Evolutionary conservation across 1,284 basidiomycete species (phyloP), one percentile per base, ranked within the genome.

Genomic region (Heterobasidion annosum): DNA sequence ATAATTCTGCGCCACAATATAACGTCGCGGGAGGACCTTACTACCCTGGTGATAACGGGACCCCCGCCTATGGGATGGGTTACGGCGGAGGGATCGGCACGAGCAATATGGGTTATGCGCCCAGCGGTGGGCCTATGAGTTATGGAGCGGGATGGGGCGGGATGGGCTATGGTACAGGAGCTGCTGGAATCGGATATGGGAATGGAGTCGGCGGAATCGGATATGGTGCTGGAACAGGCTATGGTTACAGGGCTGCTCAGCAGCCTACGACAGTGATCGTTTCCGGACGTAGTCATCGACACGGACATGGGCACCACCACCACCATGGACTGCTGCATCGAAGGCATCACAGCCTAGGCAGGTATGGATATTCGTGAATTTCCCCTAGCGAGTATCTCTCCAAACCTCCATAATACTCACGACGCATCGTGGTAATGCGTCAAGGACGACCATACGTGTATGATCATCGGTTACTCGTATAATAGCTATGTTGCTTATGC

Each of bases 341-440:
- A 35, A 49, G 55, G 8, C 57, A 61, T 45, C 59, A 54, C 35
- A 60, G 59, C 43, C 51, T 54, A 12, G 50, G 50, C 19, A 44
- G 56, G 18, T 54, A 54, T 48, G 34, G 49, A 49, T 40, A 45
- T 18, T 44, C 35, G 19, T 37, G 18, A 50, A 15, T 34, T 42
- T 34, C 50, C 50, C 32, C 87, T 77, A 15, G 25, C 25, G 8
- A 10, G 15, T 25, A 3, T 25, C 5, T 25, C 25, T 5, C 25
- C 3, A 25, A 25, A 3, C 25, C 5, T 3, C 25, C 25, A 25
- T 25, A 25, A 25, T 25, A 4, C 25, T 25, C 3, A 5, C 3
- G 3, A 25, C 25, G 25, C 25, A 25, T 25, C 4, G 25, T 5
- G 4, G 25, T 25, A 25, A 25, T 25, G 3, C 25, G 5, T 25